phyloP scores from a whole-genome alignment of 2,329 filamentous ascomycete species.

The Colletotrichum destructivum region DNA sequence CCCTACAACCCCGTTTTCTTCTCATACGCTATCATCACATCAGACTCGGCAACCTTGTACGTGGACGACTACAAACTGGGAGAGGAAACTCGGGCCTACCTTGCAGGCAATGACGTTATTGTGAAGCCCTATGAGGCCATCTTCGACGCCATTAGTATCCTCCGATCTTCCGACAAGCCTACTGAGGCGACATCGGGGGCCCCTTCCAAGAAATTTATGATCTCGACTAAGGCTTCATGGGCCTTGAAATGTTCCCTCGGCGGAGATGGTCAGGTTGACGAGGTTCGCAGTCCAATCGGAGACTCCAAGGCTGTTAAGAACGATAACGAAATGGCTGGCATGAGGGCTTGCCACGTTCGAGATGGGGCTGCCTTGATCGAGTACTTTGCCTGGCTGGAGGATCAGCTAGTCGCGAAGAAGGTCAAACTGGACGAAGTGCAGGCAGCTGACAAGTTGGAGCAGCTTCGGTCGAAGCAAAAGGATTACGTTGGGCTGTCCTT shows the following conservation, averaged over 20 bases:
- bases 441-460: slow-evolving; percentile 92
- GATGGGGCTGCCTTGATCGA: slow-evolving; percentile 92
- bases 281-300: slow-evolving; percentile 87
- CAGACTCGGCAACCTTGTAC: slow-evolving; percentile 83
- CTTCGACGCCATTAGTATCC: slow-evolving; percentile 80
- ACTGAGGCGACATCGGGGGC: slow-evolving; percentile 46
- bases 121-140: slow-evolving; percentile 88
- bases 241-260: slow-evolving; percentile 89
- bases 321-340: slow-evolving; percentile 87
- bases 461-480: slow-evolving; percentile 76
- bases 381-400: slow-evolving; percentile 97
- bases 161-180: slow-evolving; percentile 56
- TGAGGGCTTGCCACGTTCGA: slow-evolving; percentile 93
- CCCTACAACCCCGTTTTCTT: slow-evolving; percentile 99
- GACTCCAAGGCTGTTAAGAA: slow-evolving; percentile 98
- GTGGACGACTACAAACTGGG: slow-evolving; percentile 85
- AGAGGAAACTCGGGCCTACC: slow-evolving; percentile 76
- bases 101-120: slow-evolving; percentile 77
- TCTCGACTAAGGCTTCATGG: slow-evolving; percentile 94
- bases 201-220: slow-evolving; percentile 77
- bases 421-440: slow-evolving; percentile 87
- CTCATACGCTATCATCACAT: slow-evolving; percentile 92
- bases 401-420: slow-evolving; percentile 84
- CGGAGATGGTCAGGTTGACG: slow-evolving; percentile 87
- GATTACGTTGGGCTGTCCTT: slow-evolving; percentile 94